A percentile compares a stretch with the other conserved stretches of the same genome.
These are phyloP conservation scores for Starmerella powellii DNA, from an alignment of 805 yeast species.

Conservation along the genomic window DNA sequence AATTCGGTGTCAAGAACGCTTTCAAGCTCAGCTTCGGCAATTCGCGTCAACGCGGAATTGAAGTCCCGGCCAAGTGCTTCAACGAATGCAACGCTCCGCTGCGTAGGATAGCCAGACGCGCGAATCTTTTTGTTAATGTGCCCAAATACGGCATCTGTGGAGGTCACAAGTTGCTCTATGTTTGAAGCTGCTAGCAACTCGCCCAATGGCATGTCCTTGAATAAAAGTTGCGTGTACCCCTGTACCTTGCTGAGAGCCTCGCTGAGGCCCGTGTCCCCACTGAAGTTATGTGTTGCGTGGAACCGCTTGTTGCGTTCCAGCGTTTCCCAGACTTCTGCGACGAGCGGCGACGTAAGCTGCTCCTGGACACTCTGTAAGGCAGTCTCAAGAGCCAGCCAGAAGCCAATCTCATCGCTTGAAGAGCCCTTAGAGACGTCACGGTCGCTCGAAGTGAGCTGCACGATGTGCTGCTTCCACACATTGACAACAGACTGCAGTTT, in stretches of 20 bases:
- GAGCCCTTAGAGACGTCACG: slow-evolving; percentile 47
- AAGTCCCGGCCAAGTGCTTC: slow-evolving; percentile 55
- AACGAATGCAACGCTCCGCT: slow-evolving; percentile 50
- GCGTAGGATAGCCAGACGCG: slow-evolving; percentile 39
- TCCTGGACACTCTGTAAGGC: slow-evolving; percentile 44
- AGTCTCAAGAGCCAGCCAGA: slow-evolving; percentile 63
- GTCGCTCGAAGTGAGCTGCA: slow-evolving; percentile 41
- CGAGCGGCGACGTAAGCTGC: slow-evolving; percentile 46
- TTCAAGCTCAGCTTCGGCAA: slow-evolving; percentile 35
- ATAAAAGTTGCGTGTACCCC: slow-evolving; percentile 43
- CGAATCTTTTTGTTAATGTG: slow-evolving; percentile 52
- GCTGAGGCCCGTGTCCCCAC: slow-evolving; percentile 57
- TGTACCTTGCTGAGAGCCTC: slow-evolving; percentile 42
- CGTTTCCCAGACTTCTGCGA: slow-evolving; percentile 45
- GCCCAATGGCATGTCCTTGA: slow-evolving; percentile 59
- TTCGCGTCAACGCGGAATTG: slow-evolving; percentile 23
- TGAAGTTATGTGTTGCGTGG: slow-evolving; percentile 62
- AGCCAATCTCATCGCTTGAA: slow-evolving; percentile 56
- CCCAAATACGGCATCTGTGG: slow-evolving; percentile 40
- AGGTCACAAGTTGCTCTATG: slow-evolving; percentile 35
- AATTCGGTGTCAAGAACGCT: slow-evolving; percentile 18
- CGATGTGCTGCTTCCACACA: slow-evolving; percentile 58
- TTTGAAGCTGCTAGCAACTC: slow-evolving; percentile 41
- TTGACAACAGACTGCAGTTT: slow-evolving; percentile 58
- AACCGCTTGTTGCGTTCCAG: slow-evolving; percentile 62